These are phyloP conservation scores for Aspergillus terreus DNA, from an alignment of 2,329 filamentous ascomycete species.

Conservation along the genomic window DNA sequence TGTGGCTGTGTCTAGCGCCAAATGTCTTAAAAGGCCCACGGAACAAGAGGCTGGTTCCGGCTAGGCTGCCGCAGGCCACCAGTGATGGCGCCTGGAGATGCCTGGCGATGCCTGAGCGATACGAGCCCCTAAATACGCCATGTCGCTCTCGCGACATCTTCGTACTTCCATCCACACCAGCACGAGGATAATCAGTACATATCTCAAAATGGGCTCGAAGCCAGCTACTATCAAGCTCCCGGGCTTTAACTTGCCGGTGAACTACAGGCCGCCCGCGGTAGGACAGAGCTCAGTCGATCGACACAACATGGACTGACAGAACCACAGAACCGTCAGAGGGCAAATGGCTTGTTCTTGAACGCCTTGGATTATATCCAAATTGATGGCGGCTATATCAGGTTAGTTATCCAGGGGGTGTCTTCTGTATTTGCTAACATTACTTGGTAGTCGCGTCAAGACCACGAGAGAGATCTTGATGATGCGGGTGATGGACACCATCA, in stretches of 20 bases:
- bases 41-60: background rate
- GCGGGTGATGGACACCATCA: constrained; percentile 39
- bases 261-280: background rate
- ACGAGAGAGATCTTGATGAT: constrained; percentile 41
- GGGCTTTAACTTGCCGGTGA: background rate
- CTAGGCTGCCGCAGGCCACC: background rate
- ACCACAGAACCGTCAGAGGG: background rate
- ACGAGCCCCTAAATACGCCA: background rate
- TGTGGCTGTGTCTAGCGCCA: no score
- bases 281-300: background rate
- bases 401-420: background rate
- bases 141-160: background rate
- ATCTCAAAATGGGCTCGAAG: background rate
- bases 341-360: background rate
- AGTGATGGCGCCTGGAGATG: background rate
- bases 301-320: background rate
- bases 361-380: constrained; percentile 1
- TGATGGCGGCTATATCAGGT: constrained; percentile 1
- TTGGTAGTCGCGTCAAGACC: constrained; percentile 9
- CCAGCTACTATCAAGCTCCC: background rate
- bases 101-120: background rate
- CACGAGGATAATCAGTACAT: background rate
- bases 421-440: background rate
- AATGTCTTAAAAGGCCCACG: background rate
- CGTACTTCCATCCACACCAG: background rate